Evolutionary conservation across 768 basidiomycete genomes (phyloP), one percentile per base, ranked within the genome.

Genomic region (Podaxis rugospora): DNA sequence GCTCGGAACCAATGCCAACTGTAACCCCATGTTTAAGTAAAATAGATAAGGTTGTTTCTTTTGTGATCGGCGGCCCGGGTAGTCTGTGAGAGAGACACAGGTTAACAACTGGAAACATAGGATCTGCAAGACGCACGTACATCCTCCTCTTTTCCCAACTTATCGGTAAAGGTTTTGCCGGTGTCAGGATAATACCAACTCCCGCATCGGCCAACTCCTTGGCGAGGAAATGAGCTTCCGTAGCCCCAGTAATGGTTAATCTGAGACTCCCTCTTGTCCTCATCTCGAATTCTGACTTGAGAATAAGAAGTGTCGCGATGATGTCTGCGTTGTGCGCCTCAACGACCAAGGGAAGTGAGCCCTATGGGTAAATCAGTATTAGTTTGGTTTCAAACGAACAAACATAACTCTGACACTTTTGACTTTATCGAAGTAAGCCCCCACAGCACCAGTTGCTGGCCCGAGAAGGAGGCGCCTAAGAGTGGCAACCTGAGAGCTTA

Each of bases 401-500:
- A 46, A 11, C 62, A 61, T 14, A 28, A 14, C 5, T 62, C 73
- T 40, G 39, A 83, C 83, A 65, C 78, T 67, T 23, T 69, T 70
- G 28, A 83, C 80, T 69, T 76, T 73, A 50, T 75, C 68, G 63
- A 86, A 82, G 72, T 79, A 81, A 42, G 74, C 59, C 1, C 77
- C 80, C 3, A 79, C 63, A 23, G 69, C 74, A 42, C 75, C 76
- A 42, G 72, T 69, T 2, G 67, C 62, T 13, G 78, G 72, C 25
- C 72, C 76, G 7, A 87, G 74, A 6, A 96, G 75, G 40, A 93
- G 74, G 6, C 80, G 76, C 1, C 93, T 81, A 49, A 97, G 74
- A 3, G 84, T 77, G 13, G 87, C 88, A 62, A 96, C 87, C 65
- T 93, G 86, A n/a, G 87, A 89, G 72, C 93, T 93, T 32, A 93